These are phyloP conservation scores for Stephania cephalantha DNA, from an alignment of 164 flowering plant genomes.

Conservation along the genomic window DNA sequence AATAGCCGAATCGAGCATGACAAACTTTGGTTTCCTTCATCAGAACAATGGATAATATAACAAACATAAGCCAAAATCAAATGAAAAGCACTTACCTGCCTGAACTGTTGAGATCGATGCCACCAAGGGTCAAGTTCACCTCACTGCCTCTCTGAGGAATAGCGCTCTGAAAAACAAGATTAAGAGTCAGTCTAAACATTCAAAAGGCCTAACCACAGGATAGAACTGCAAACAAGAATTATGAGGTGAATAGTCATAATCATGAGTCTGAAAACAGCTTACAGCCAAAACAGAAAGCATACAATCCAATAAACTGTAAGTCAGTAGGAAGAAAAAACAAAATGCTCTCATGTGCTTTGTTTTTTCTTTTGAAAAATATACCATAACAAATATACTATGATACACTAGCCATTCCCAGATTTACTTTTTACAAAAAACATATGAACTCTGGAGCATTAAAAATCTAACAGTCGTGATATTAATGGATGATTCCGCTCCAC, in stretches of 20 bases:
- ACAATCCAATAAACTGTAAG: background rate
- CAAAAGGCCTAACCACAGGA: background rate
- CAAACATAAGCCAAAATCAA: constrained; percentile 1
- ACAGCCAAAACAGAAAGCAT: background rate
- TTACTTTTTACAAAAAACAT: background rate
- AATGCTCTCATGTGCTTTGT: background rate
- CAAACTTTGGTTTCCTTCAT: background rate
- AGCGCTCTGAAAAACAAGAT: constrained; percentile 50
- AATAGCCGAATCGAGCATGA: background rate
- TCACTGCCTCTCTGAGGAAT: constrained; percentile 70
- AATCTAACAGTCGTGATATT: background rate
- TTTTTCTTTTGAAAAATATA: no score
- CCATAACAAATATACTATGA: no score
- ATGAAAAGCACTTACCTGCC: constrained; percentile 75
- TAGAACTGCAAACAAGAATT: background rate
- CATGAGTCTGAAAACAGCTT: background rate
- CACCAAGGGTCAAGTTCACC: constrained; percentile 91
- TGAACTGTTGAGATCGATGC: constrained; percentile 97
- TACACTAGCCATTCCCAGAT: background rate
- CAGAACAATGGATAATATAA: background rate
- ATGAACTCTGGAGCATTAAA: background rate
- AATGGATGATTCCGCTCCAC: background rate
- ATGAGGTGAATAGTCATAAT: background rate
- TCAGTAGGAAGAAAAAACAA: background rate
- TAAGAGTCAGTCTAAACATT: constrained; percentile 7